These are phyloP conservation scores for Lachancea lanzarotensis DNA, from an alignment of 805 yeast genomes.

Conservation along the genomic window DNA sequence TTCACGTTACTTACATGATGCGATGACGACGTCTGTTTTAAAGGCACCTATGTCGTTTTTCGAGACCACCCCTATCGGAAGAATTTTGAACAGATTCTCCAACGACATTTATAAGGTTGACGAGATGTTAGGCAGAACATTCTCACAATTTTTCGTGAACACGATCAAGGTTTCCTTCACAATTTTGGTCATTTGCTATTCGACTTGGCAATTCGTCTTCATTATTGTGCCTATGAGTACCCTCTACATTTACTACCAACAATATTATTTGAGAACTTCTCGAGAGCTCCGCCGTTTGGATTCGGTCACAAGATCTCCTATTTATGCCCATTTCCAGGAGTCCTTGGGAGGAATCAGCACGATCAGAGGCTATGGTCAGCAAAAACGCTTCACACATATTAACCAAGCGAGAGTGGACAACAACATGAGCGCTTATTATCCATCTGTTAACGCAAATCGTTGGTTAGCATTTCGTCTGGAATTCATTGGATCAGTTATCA, in stretches of 20 bases:
- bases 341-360: constrained; percentile 69
- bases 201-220: constrained; percentile 82
- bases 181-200: constrained; percentile 66
- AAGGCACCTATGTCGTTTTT: constrained; percentile 94
- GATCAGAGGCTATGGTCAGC: constrained; percentile 68
- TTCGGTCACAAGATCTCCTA: constrained; percentile 73
- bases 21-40: constrained; percentile 67
- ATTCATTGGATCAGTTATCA: constrained; percentile 81
- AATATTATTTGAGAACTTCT: constrained; percentile 67
- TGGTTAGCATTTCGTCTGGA: constrained; percentile 97
- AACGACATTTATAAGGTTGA: constrained; percentile 87
- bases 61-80: constrained; percentile 92
- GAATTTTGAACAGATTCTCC: constrained; percentile 85
- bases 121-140: constrained; percentile 65
- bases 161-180: constrained; percentile 64
- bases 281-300: constrained; percentile 80
- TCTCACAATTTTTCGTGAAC: constrained; percentile 60
- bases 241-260: constrained; percentile 66
- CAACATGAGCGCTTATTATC: constrained; percentile 89
- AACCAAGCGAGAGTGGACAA: constrained; percentile 70
- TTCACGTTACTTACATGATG: constrained; percentile 65
- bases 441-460: constrained; percentile 86
- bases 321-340: constrained; percentile 80
- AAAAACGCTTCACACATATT: constrained; percentile 53
- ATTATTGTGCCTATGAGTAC: constrained; percentile 63